Evolutionary conservation across 2,329 filamentous ascomycete species (phyloP), one percentile per base, ranked within the genome.

Genomic region (Didymosphaeria variabile): DNA sequence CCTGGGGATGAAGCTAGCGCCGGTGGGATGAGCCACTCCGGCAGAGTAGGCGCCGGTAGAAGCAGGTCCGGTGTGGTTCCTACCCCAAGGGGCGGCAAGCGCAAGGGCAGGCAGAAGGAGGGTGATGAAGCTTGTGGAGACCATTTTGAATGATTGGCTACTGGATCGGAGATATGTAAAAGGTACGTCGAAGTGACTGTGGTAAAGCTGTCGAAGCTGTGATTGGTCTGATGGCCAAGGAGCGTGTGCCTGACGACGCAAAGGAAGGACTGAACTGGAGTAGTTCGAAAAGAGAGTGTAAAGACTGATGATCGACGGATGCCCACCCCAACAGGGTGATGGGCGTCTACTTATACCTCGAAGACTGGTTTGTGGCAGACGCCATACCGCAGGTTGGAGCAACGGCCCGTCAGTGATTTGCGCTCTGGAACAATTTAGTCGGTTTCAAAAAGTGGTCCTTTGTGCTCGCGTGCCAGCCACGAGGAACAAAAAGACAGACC

Each of bases 81-180:
- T n/a, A 34, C 44, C 36, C 15, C 42, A 44, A 21, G 59, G 59
- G 21, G 55, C 59, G 36, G 34, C 57, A 44, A 61, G 51, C 19
- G 59, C 59, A 29, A 61, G 42, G 26, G 29, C 46, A 26, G 59
- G 59, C 42, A 61, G 29, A 52, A 61, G 55, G 45, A 58, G 55
- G 17, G 59, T 47, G n/a, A 61, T 38, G 55, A 61, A 29, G 44
- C 29, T 61, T 44, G 50, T 46, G 17, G 49, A 36, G 40, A 61
- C 55, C 59, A 61, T 61, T 55, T 58, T 61, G 55, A 54, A 54
- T 29, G 54, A 57, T 52, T 57, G 46, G 29, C 44, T 44, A 34
- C 23, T 44, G 19, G 40, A 36, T 46, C 53, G 15, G 31, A 36
- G 42, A 55, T 45, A 26, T 29, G 42, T 46, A 26, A 55, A 31